Base-by-base conservation (phyloP, 768 basidiomycete genomes). In the Kockovaella imperatae region DNA sequence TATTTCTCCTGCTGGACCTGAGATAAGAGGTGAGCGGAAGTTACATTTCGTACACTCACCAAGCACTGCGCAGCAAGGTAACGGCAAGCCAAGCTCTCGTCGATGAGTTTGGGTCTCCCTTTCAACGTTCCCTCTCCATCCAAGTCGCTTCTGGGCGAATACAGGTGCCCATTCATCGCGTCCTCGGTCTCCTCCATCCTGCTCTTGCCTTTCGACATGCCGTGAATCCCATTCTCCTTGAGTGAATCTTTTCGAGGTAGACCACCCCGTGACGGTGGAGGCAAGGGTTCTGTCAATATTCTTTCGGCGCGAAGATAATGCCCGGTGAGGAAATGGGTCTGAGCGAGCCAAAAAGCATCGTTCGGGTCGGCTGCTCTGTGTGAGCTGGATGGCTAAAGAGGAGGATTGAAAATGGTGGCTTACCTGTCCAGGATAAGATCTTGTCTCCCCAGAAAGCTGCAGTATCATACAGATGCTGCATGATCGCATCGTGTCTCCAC, bases 381-480 rank as follows among this genome's bases (percentile, higher is more conserved):
- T 40, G 21, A 21, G 21, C 5, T 38, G 18, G 35, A 14, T 3
- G n/a, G n/a, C 1, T 10, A 11, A 40, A 21, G 14, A 18, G n/a
- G n/a, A 25, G 31, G 3, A 52, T 39, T 43, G 15, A 25, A n/a
- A 26, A 49, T 49, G 14, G 36, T 13, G 7, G 73, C 71, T 67
- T 65, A 96, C 93, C 86, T 25, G 95, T 97, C 87, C 89, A 91
- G 52, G 80, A 86, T 39, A 96, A 76, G 38, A 97, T 82, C 71
- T 99, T 97, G 75, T 93, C 89, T 4, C 95, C 95, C 95, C 95
- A 99, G 68, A 96, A 97, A 4, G 86, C 84, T 2, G 95, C 93
- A 0, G 91, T 95, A 56, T 89, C 87, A 71, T 97, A 95, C 11
- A 99, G 74, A 76, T 99, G 95, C 72, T 97, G 95, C 83, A 91